These are phyloP conservation scores for Xylaria arbuscula DNA, from an alignment of 2,329 filamentous ascomycete species.

Conservation along the genomic window DNA sequence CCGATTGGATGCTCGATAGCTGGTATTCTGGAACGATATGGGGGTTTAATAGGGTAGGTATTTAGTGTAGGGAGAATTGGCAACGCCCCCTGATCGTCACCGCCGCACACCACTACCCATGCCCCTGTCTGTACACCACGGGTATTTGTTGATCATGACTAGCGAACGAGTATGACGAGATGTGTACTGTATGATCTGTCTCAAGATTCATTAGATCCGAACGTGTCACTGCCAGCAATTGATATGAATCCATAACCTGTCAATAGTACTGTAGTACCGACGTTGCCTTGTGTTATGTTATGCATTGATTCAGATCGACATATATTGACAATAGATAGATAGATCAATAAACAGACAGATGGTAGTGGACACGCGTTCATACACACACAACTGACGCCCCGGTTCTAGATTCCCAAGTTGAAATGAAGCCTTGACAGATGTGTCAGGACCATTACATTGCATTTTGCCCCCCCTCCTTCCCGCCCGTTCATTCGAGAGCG, in stretches of 20 bases:
- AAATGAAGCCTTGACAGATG: slow-evolving; percentile 14
- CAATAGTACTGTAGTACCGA: too few relatives aligned
- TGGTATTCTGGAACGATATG: slow-evolving; percentile 10
- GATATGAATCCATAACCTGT: too few relatives aligned
- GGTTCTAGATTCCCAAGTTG: slow-evolving; percentile 10
- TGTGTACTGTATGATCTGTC: neutral
- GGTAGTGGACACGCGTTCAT: slow-evolving; percentile 19
- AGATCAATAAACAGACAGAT: too few relatives aligned
- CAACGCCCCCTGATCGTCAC: slow-evolving; percentile 28
- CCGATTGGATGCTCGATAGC: slow-evolving; percentile 33
- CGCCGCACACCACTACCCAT: slow-evolving; percentile 18
- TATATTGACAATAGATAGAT: too few relatives aligned
- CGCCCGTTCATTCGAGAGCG: slow-evolving; percentile 12
- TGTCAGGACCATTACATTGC: slow-evolving; percentile 3
- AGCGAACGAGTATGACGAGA: slow-evolving; percentile 2
- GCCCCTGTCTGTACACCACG: neutral
- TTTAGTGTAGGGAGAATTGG: slow-evolving; percentile 3
- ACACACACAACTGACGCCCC: slow-evolving; percentile 3
- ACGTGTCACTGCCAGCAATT: neutral
- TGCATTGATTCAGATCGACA: neutral
- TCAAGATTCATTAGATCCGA: slow-evolving; percentile 10
- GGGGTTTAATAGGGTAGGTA: neutral
- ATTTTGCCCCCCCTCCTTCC: neutral
- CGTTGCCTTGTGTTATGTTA: neutral
- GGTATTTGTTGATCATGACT: slow-evolving; percentile 8